phyloP scores from a whole-genome alignment of 2,329 filamentous ascomycete genomes.

The Diplodia corticola region DNA sequence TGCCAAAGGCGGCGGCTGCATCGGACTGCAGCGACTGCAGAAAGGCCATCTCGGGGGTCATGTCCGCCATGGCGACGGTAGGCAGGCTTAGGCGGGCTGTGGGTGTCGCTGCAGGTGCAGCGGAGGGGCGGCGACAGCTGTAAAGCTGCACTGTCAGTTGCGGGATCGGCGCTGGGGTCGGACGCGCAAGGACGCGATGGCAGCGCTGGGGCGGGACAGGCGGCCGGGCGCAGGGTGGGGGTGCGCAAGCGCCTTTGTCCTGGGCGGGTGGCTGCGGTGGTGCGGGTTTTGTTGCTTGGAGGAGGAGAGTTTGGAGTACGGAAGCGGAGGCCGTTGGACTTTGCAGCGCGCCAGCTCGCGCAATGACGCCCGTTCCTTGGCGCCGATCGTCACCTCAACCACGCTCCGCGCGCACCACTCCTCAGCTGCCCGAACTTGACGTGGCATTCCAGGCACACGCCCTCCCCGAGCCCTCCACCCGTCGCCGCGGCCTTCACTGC shows the following conservation, averaged over 20 bases:
- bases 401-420: conserved; percentile 1
- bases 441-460: conserved; percentile 15
- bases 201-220: neutral
- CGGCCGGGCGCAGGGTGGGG: neutral
- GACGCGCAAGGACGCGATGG: neutral
- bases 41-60: conserved; percentile 56
- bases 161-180: neutral
- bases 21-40: conserved; percentile 51
- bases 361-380: conserved; percentile 19
- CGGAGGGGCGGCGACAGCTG: conserved; percentile 12
- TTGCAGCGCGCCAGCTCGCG: conserved; percentile 14
- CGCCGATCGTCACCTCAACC: conserved; percentile 9
- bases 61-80: conserved; percentile 48
- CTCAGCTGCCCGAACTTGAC: conserved; percentile 15
- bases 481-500: neutral
- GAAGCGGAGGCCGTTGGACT: conserved; percentile 18
- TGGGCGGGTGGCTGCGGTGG: conserved; percentile 4
- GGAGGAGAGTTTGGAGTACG: conserved; percentile 9
- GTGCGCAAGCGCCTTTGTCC: conserved; percentile 2
- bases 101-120: conserved; percentile 1
- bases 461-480: neutral
- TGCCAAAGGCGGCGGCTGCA: conserved; percentile 39
- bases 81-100: neutral
- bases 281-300: neutral
- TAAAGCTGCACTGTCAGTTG: conserved; percentile 13